A percentile compares a stretch with the other conserved stretches of the same genome.
phyloP scores from a whole-genome alignment of 2,329 filamentous ascomycete genomes.

The Phaeosphaeria sp. region DNA sequence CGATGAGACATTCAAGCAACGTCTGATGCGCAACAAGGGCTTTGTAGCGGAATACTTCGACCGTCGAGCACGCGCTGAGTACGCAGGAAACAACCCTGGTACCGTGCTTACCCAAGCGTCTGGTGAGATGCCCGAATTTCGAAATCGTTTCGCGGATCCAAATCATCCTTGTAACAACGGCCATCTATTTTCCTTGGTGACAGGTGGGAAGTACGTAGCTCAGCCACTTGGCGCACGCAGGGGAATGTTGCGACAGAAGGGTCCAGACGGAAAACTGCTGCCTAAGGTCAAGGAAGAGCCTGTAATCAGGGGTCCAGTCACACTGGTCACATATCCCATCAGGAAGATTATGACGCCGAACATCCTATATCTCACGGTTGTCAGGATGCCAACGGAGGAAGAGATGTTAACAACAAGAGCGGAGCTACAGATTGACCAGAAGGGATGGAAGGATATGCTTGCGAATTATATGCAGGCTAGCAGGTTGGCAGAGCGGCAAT shows the following conservation, averaged over 20 bases:
- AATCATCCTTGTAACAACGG: conserved; percentile 60
- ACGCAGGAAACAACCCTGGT: conserved; percentile 49
- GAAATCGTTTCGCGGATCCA: conserved; percentile 59
- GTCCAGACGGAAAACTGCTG: conserved; percentile 20
- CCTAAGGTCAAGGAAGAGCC: conserved; percentile 12
- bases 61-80: conserved; percentile 56
- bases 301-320: conserved; percentile 11
- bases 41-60: conserved; percentile 60
- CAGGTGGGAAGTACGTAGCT: conserved; percentile 16
- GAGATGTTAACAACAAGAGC: conserved; percentile 25
- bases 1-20: conserved; percentile 30
- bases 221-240: conserved; percentile 10
- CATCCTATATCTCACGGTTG: conserved; percentile 33
- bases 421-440: conserved; percentile 11
- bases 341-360: conserved; percentile 19
- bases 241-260: conserved; percentile 9
- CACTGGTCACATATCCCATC: conserved; percentile 12
- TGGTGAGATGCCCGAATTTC: conserved; percentile 45
- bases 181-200: conserved; percentile 55
- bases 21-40: conserved; percentile 41
- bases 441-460: conserved; percentile 12
- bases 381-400: conserved; percentile 31
- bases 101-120: conserved; percentile 35
- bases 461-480: background rate
- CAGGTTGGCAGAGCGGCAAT: background rate